A percentile compares a stretch with the other conserved stretches of the same genome.
Conservation (phyloP, 2,329 filamentous ascomycete species). For the Bipolaris bicolor region DNA sequence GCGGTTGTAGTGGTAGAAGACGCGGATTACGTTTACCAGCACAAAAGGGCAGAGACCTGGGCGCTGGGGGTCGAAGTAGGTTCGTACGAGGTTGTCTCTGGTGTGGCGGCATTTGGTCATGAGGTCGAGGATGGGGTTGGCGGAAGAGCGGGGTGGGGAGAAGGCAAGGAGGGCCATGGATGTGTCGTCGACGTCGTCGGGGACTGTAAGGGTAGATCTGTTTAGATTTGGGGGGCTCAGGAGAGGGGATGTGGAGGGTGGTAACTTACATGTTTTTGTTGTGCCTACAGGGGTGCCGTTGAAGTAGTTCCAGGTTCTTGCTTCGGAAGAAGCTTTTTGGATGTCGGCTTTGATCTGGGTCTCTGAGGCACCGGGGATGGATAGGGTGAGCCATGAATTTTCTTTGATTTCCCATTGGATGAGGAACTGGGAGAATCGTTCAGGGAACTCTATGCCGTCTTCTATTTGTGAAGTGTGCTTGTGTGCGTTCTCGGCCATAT, state of each 20-base stretch:
- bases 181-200: constrained; percentile 48
- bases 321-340: constrained; percentile 2
- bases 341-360: constrained; percentile 14
- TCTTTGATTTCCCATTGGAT: constrained; percentile 33
- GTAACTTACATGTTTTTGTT: constrained; percentile 17
- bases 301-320: constrained; percentile 39
- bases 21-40: constrained; percentile 41
- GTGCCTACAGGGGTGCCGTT: constrained; percentile 17
- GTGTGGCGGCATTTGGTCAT: constrained; percentile 48
- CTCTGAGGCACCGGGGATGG: neutral
- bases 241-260: no score
- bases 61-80: constrained; percentile 38
- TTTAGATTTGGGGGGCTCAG: no score
- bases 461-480: constrained; percentile 29
- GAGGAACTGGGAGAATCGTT: constrained; percentile 40
- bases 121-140: constrained; percentile 14
- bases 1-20: constrained; percentile 42
- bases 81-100: constrained; percentile 48
- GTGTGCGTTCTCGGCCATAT: constrained; percentile 24
- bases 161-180: constrained; percentile 38
- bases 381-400: constrained; percentile 14
- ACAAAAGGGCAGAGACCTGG: constrained; percentile 40
- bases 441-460: constrained; percentile 25
- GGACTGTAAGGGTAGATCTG: constrained; percentile 10
- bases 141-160: constrained; percentile 11